These are phyloP conservation scores for Purshia tridentata DNA, from an alignment of 306 rosid genomes.

Conservation along the genomic window DNA sequence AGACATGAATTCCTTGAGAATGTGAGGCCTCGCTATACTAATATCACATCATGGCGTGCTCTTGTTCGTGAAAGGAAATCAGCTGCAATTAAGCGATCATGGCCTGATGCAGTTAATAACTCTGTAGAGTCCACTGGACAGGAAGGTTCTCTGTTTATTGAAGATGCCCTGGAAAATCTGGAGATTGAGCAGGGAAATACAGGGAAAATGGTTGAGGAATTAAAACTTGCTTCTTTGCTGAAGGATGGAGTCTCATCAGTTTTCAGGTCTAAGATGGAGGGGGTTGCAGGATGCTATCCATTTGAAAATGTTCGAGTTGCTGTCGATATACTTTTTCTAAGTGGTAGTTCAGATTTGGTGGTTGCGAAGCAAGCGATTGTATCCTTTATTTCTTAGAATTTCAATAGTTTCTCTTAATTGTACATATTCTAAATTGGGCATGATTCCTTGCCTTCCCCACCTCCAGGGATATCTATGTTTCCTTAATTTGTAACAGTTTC, in stretches of 20 bases:
- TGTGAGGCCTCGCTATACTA: constrained; percentile 48
- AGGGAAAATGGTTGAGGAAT: constrained; percentile 49
- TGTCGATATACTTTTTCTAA: constrained; percentile 78
- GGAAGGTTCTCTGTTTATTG: constrained; percentile 81
- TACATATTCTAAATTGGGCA: constrained; percentile 18
- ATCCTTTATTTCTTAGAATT: constrained; percentile 50
- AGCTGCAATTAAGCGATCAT: constrained; percentile 74
- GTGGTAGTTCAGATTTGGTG: constrained; percentile 78
- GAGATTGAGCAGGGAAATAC: constrained; percentile 56
- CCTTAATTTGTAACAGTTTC: constrained; percentile 72
- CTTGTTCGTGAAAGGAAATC: constrained; percentile 66
- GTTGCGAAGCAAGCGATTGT: constrained; percentile 97
- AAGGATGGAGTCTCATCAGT: constrained; percentile 45
- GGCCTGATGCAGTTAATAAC: constrained; percentile 84
- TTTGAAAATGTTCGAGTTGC: constrained; percentile 78
- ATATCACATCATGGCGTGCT: constrained; percentile 62
- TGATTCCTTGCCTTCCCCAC: background rate
- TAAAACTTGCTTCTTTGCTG: constrained; percentile 59
- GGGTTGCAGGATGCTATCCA: constrained; percentile 66
- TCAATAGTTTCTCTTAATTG: constrained; percentile 17
- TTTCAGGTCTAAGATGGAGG: constrained; percentile 59
- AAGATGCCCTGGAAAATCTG: constrained; percentile 81
- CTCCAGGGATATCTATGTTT: constrained; percentile 11
- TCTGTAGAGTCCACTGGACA: constrained; percentile 55
- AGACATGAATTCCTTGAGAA: constrained; percentile 72